A percentile compares a stretch with the other conserved stretches of the same genome.
Conservation (phyloP, 1,139 yeast species). For the Candida sp. region DNA sequence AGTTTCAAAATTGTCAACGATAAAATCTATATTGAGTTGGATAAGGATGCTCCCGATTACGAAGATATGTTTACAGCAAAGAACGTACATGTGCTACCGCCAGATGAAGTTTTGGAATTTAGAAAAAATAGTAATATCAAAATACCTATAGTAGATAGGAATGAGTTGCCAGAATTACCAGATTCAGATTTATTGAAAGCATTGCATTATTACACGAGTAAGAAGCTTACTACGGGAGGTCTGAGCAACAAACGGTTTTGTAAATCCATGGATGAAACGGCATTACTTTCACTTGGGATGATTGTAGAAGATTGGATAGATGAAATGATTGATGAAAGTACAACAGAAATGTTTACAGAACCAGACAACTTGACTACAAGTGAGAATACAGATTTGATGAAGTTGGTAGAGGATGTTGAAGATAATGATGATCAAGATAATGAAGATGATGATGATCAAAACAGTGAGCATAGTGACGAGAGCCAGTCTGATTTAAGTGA, state of each 20-base stretch:
- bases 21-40: slow-evolving; percentile 15
- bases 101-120: slow-evolving; percentile 38
- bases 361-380: slow-evolving; percentile 5
- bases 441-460: too few relatives aligned
- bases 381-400: slow-evolving; percentile 4
- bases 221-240: slow-evolving; percentile 13
- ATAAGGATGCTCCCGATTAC: slow-evolving; percentile 27
- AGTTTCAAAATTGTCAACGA: slow-evolving; percentile 4
- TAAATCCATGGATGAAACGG: slow-evolving; percentile 45
- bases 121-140: slow-evolving; percentile 22
- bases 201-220: slow-evolving; percentile 50
- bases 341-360: slow-evolving; percentile 22
- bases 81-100: slow-evolving; percentile 25
- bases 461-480: slow-evolving; percentile 2
- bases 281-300: slow-evolving; percentile 50
- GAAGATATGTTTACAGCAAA: slow-evolving; percentile 19
- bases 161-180: slow-evolving; percentile 42
- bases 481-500: neutral
- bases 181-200: slow-evolving; percentile 48
- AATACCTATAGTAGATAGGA: slow-evolving; percentile 32
- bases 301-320: slow-evolving; percentile 53
- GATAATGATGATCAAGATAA: slow-evolving; percentile 6
- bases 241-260: slow-evolving; percentile 9
- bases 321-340: slow-evolving; percentile 31
- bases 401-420: slow-evolving; percentile 6